These are phyloP conservation scores for Phytopythium sindhum DNA, from an alignment of 352 stramenopile species.

Conservation along the genomic window DNA sequence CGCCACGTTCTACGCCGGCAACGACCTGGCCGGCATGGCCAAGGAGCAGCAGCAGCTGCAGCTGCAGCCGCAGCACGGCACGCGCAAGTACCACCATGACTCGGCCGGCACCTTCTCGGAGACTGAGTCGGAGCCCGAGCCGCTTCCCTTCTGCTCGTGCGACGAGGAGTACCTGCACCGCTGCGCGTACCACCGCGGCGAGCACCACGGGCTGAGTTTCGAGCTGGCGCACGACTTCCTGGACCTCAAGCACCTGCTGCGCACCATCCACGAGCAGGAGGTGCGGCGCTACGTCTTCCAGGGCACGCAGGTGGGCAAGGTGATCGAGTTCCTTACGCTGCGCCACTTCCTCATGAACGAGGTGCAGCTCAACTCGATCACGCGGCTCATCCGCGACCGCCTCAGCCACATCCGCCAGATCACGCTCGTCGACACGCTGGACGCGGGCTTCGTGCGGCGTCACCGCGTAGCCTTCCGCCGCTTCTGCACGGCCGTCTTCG, in stretches of 20 bases:
- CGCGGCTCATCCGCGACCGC: conserved; percentile 32
- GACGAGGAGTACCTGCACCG: conserved; percentile 42
- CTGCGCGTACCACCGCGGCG: conserved; percentile 42
- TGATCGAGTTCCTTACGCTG: conserved; percentile 55
- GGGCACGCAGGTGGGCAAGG: conserved; percentile 48
- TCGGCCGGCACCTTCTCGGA: conserved; percentile 38
- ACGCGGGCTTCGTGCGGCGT: conserved; percentile 35
- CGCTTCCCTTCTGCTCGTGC: conserved; percentile 43
- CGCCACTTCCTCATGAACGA: conserved; percentile 42
- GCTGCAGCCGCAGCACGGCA: conserved; percentile 2
- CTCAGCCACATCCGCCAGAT: conserved; percentile 44
- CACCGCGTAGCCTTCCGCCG: conserved; percentile 42
- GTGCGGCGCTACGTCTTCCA: conserved; percentile 47
- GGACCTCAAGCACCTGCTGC: conserved; percentile 45
- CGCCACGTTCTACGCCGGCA: conserved; percentile 16
- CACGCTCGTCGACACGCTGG: conserved; percentile 41
- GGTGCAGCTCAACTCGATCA: conserved; percentile 40
- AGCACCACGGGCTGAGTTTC: conserved; percentile 51
- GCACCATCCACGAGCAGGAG: conserved; percentile 44
- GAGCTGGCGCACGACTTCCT: conserved; percentile 47
- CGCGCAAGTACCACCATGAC: conserved; percentile 23
- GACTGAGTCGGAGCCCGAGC: conserved; percentile 50
- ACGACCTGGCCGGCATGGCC: neutral
- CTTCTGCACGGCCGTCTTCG: conserved; percentile 44
- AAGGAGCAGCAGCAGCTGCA: neutral